Evolutionary conservation across 345 rosid species (phyloP).

Genomic region (Erodium maritimum): DNA sequence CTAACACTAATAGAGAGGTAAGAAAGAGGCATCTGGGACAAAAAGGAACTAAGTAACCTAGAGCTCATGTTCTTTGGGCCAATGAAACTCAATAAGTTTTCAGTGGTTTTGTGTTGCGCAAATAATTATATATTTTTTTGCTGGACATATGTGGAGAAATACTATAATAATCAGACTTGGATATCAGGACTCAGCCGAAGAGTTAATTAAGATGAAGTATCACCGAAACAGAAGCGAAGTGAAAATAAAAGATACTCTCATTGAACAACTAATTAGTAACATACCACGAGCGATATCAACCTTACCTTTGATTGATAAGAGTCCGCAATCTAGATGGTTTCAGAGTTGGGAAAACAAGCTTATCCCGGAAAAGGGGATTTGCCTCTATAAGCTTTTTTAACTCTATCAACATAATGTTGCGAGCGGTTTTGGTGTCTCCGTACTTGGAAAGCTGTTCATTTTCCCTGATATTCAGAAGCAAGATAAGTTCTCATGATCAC

Average conservation of each 20-base stretch:
- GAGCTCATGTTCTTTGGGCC: not conserved
- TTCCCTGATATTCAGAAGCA: conserved; percentile 31
- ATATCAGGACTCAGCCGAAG: too few relatives aligned
- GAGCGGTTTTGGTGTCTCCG: conserved; percentile 64
- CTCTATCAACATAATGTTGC: conserved; percentile 54
- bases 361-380: conserved; percentile 68
- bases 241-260: too few relatives aligned
- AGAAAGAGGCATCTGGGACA: not conserved
- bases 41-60: not conserved
- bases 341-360: conserved; percentile 52
- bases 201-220: too few relatives aligned
- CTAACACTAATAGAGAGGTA: not conserved
- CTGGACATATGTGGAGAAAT: not conserved
- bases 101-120: not conserved
- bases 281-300: not conserved
- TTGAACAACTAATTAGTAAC: not conserved
- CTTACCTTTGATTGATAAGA: conserved; percentile 63
- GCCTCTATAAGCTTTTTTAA: conserved; percentile 63
- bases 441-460: conserved; percentile 67
- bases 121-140: too few relatives aligned
- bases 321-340: conserved; percentile 60
- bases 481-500: not conserved
- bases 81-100: not conserved
- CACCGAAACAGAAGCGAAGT: too few relatives aligned
- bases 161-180: not conserved